Evolutionary conservation across 1,284 basidiomycete genomes (phyloP).

Genomic region (Kwoniella shivajii): DNA sequence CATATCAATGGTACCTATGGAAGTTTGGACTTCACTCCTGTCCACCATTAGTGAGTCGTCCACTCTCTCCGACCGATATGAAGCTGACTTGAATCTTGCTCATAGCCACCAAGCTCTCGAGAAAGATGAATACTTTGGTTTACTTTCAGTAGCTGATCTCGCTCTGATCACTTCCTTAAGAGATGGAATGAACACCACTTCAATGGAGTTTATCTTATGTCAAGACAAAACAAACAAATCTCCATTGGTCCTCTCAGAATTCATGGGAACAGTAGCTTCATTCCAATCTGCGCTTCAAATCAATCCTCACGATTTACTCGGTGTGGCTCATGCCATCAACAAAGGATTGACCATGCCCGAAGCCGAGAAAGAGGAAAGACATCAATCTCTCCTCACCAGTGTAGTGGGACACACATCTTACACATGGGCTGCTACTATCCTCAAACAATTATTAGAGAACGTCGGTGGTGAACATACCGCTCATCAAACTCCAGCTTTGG

Average conservation of each 20-base stretch:
- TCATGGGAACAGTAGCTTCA: slow-evolving; percentile 78
- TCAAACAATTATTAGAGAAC: slow-evolving; percentile 83
- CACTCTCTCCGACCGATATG: neutral
- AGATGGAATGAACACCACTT: slow-evolving; percentile 99
- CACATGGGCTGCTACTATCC: slow-evolving; percentile 90
- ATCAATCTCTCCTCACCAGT: slow-evolving; percentile 74
- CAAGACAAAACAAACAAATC: slow-evolving; percentile 77
- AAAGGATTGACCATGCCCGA: slow-evolving; percentile 78
- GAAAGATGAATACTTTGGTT: slow-evolving; percentile 96
- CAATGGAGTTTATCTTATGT: slow-evolving; percentile 96
- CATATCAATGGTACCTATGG: slow-evolving; percentile 98
- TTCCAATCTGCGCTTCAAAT: slow-evolving; percentile 54
- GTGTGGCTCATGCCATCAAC: slow-evolving; percentile 93
- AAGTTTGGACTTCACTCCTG: slow-evolving; percentile 91
- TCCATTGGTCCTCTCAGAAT: slow-evolving; percentile 90
- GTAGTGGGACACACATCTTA: slow-evolving; percentile 94
- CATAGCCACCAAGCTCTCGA: slow-evolving; percentile 91
- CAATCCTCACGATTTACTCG: slow-evolving; percentile 61
- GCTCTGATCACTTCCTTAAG: slow-evolving; percentile 94
- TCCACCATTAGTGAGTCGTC: slow-evolving; percentile 85
- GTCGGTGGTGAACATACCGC: slow-evolving; percentile 80
- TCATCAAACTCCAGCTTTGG: slow-evolving; percentile 82
- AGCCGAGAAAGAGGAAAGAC: slow-evolving; percentile 75
- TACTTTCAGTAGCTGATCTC: slow-evolving; percentile 92
- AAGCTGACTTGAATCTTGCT: neutral